phyloP scores from a whole-genome alignment of 1,284 basidiomycete genomes.

The Ustanciosporium gigantosporum region DNA sequence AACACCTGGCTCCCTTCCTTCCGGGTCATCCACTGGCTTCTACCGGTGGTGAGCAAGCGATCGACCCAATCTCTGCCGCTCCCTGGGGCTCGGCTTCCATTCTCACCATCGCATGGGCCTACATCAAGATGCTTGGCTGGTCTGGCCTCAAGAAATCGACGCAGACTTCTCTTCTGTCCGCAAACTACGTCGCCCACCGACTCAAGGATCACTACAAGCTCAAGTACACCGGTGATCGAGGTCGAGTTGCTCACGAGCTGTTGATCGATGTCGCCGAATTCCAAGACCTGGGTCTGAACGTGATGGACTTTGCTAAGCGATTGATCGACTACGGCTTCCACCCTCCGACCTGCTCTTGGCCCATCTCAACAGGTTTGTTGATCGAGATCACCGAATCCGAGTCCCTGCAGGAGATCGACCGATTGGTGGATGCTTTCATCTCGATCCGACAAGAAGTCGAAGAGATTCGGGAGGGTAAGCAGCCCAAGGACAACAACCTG shows the following conservation, averaged over 20 bases:
- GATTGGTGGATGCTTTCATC: slow-evolving; percentile 96
- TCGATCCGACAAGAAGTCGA: slow-evolving; percentile 88
- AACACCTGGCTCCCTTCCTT: slow-evolving; percentile 91
- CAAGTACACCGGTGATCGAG: slow-evolving; percentile 86
- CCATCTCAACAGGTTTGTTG: slow-evolving; percentile 56
- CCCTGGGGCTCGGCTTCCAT: slow-evolving; percentile 95
- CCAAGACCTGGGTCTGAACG: slow-evolving; percentile 82
- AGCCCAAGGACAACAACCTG: slow-evolving; percentile 69
- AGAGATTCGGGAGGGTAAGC: slow-evolving; percentile 80
- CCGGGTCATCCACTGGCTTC: slow-evolving; percentile 83
- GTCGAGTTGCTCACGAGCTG: slow-evolving; percentile 90
- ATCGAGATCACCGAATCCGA: slow-evolving; percentile 60
- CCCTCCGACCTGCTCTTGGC: slow-evolving; percentile 59
- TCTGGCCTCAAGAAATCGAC: slow-evolving; percentile 82
- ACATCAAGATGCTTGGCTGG: slow-evolving; percentile 82
- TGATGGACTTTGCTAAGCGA: slow-evolving; percentile 93
- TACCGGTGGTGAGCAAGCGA: slow-evolving; percentile 73
- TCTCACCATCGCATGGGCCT: slow-evolving; percentile 92
- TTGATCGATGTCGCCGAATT: slow-evolving; percentile 94
- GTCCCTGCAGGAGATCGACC: slow-evolving; percentile 61
- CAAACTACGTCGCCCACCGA: slow-evolving; percentile 93
- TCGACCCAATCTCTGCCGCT: slow-evolving; percentile 85
- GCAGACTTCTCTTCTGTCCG: slow-evolving; percentile 84
- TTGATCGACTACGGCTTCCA: slow-evolving; percentile 68
- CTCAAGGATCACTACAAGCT: slow-evolving; percentile 83